Evolutionary conservation across 345 rosid genomes (phyloP), one percentile per base, ranked within the genome.

Genomic region (Lepidium africanum): DNA sequence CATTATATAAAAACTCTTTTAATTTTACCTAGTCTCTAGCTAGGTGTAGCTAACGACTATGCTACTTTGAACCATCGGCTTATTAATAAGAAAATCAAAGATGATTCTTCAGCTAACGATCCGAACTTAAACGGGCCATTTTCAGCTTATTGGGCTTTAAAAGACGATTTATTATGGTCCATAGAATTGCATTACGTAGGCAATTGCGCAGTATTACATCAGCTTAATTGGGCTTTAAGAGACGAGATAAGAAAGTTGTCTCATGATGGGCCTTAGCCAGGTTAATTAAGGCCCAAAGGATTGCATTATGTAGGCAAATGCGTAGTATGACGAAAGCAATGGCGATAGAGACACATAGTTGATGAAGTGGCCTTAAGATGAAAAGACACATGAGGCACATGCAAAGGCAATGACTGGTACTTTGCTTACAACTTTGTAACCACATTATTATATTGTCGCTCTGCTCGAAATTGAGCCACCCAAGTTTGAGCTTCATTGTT

Each of bases 371-470:
- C 42, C 16, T 1, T 6, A 40, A 50, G 23, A 8, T 10, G 6
- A 2, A 12, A 23, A 23, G 57, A 67, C 77, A 66, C 68, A 51
- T 23, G 62, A 66, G 67, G 66, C 60, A 58, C 77, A 73, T 73
- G 77, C 77, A 73, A 52, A 67, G 67, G 77, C 62, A 15, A 10
- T 59, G 21, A 46, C 52, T 64, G 27, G 16, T 35, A 36, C 52
- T 32, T 21, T 25, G 43, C 51, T 38, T 16, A 55, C 63, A 63
- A 27, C 39, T 42, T 30, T 71, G 43, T 7, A 48, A 33, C 23
- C 51, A 45, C 33, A 30, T 30, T 41, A 53, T 43, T 40, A 70
- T 25, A 67, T 58, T 17, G 13, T 9, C 32, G 62, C 23, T 56
- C 30, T 72, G 76, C 59, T 56, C 71, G 17, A 72, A 17, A 27